phyloP scores from a whole-genome alignment of 345 rosid species.

The Eucalyptus erythrocorys region DNA sequence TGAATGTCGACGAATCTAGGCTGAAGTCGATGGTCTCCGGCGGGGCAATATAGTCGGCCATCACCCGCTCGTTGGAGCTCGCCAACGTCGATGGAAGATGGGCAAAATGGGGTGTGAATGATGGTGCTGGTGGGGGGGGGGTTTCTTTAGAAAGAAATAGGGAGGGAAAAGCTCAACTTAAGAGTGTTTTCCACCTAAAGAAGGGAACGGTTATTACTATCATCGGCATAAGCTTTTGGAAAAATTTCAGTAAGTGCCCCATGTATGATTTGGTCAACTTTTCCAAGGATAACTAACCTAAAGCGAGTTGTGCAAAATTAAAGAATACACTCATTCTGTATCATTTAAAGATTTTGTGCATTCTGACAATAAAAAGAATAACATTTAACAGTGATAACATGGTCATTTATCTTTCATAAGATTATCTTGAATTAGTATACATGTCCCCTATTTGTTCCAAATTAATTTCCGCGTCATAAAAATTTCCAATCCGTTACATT shows the following conservation, averaged over 20 bases:
- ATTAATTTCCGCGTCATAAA: fast-evolving
- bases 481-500: not conserved
- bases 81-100: not conserved
- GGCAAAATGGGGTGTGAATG: not conserved
- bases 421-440: not conserved
- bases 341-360: not conserved
- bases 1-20: not conserved
- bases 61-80: not conserved
- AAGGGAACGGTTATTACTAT: not conserved
- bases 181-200: not conserved
- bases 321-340: not conserved
- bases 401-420: not conserved
- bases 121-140: not conserved
- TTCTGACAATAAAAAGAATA: not conserved
- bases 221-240: not conserved
- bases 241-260: not conserved
- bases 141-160: not conserved
- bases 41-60: not conserved
- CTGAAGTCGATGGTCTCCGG: not conserved
- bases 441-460: not conserved
- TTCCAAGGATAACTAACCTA: not conserved
- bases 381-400: not conserved
- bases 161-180: not conserved
- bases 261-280: not conserved
- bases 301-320: not conserved